Percentiles rank a stretch among this genome's conserved stretches.
These are phyloP conservation scores for Lentinula edodes DNA, from an alignment of 768 basidiomycete species.

Conservation along the genomic window DNA sequence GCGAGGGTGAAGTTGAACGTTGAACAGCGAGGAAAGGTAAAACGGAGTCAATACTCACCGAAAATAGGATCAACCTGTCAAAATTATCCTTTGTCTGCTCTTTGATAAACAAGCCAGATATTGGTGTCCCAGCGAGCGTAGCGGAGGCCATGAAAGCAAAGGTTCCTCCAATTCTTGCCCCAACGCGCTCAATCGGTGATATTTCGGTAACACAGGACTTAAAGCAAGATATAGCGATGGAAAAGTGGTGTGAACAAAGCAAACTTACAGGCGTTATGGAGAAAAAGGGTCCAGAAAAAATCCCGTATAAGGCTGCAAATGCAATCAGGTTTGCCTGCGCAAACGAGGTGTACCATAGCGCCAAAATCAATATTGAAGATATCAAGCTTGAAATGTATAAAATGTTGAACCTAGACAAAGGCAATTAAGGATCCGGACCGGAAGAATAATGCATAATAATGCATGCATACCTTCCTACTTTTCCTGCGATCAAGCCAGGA, in stretches of 20 bases:
- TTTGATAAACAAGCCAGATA: constrained; percentile 18
- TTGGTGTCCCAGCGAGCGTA: constrained; percentile 19
- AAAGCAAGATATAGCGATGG: neutral
- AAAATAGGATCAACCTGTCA: constrained; percentile 18
- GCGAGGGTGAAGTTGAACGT: neutral
- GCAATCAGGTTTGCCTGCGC: constrained; percentile 16
- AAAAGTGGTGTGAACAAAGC: neutral
- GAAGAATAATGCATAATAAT: neutral
- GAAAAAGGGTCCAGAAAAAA: constrained; percentile 21
- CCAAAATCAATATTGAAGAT: constrained; percentile 17
- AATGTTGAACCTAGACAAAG: constrained; percentile 15
- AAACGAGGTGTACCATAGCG: constrained; percentile 18
- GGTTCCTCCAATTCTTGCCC: constrained; percentile 19
- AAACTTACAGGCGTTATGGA: constrained; percentile 13
- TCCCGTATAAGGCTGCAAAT: constrained; percentile 19
- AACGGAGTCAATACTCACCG: constrained; percentile 10
- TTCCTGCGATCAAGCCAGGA: constrained; percentile 17
- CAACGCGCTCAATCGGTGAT: constrained; percentile 18
- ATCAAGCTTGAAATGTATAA: constrained; percentile 10
- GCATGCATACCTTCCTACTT: constrained; percentile 16
- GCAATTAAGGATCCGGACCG: neutral
- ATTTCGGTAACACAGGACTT: constrained; percentile 17
- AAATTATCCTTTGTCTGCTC: constrained; percentile 13
- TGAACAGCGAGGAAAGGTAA: neutral
- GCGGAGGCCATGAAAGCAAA: constrained; percentile 18